Evolutionary conservation across 192 early-diverging fungal genomes (phyloP).

Genomic region (Rhizophagus prolifer): DNA sequence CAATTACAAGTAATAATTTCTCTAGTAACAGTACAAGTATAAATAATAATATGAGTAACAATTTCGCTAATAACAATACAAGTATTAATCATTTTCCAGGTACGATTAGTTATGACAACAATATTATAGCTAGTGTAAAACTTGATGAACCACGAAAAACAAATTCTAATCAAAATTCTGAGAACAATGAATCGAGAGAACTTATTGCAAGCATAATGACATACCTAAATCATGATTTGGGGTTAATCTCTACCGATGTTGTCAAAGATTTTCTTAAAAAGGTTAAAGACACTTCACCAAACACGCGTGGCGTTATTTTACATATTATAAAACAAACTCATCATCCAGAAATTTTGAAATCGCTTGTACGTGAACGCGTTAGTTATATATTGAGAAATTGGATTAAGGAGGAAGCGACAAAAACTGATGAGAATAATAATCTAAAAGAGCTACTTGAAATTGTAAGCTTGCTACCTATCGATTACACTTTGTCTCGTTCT

Average conservation of each 20-base stretch:
- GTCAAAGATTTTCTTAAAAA: slow-evolving; percentile 17
- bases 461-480: slow-evolving; percentile 5
- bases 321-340: slow-evolving; percentile 10
- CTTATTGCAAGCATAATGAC: slow-evolving; percentile 15
- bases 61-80: neutral
- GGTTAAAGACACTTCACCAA: slow-evolving; percentile 10
- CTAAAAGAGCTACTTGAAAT: neutral
- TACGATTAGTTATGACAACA: neutral
- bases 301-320: neutral
- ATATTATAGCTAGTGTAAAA: neutral
- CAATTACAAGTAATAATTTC: neutral
- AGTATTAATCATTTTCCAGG: neutral
- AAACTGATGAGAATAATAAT: neutral
- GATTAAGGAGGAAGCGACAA: slow-evolving; percentile 11
- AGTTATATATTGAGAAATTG: slow-evolving; percentile 17
- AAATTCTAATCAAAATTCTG: neutral
- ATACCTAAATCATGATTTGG: slow-evolving; percentile 6
- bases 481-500: neutral
- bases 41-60: neutral
- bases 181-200: neutral
- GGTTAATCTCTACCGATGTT: neutral
- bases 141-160: neutral
- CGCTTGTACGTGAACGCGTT: slow-evolving; percentile 4
- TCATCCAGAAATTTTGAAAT: neutral
- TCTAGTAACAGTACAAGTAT: neutral